Percentiles rank a stretch among this genome's conserved stretches.
These are phyloP conservation scores for Chiua sp. DNA, from an alignment of 1,284 basidiomycete species.

Conservation along the genomic window DNA sequence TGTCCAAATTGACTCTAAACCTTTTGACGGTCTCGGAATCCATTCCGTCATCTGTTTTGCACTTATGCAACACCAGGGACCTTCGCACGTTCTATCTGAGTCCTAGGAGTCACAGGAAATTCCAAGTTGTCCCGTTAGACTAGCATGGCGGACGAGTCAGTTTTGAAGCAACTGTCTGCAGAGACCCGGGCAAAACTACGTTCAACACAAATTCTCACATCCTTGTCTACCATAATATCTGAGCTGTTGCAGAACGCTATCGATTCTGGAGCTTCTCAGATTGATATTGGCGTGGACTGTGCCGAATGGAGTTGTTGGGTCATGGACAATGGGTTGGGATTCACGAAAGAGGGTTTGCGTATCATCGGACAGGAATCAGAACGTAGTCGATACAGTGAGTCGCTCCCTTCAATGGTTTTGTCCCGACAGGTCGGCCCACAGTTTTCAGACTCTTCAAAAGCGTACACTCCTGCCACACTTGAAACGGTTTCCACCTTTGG, in stretches of 20 bases:
- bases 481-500: slow-evolving; percentile 74
- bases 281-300: slow-evolving; percentile 71
- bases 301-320: slow-evolving; percentile 83
- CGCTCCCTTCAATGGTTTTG: neutral
- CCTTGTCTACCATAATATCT: slow-evolving; percentile 76
- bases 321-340: slow-evolving; percentile 82
- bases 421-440: neutral
- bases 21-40: neutral
- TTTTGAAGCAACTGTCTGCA: slow-evolving; percentile 46
- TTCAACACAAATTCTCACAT: slow-evolving; percentile 83
- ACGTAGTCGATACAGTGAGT: slow-evolving; percentile 69
- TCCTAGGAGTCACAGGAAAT: neutral
- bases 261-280: slow-evolving; percentile 65
- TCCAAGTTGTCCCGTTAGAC: neutral
- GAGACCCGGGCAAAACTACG: slow-evolving; percentile 71
- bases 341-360: slow-evolving; percentile 62
- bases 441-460: slow-evolving; percentile 71
- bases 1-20: neutral
- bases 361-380: slow-evolving; percentile 57
- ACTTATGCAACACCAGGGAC: neutral
- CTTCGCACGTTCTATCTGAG: neutral
- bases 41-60: neutral
- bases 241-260: slow-evolving; percentile 88
- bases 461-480: slow-evolving; percentile 55
- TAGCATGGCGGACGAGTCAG: slow-evolving; percentile 26